Base-by-base conservation (phyloP, 441 rosid species). In the Brassica hybrid region DNA sequence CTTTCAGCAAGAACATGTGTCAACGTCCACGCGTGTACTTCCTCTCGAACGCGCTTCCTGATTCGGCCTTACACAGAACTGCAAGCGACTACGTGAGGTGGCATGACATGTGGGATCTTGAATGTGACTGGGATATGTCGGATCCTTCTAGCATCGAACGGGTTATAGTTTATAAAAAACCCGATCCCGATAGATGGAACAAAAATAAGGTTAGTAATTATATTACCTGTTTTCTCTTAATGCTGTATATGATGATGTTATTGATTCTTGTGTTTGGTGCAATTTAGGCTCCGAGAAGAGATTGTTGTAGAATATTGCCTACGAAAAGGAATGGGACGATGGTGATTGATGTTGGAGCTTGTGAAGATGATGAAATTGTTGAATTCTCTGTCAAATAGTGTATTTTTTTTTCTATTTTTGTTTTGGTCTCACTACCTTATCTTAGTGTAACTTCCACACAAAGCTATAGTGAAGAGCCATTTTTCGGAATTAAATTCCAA, bases 151-250 rank as follows among this genome's bases (percentile, higher is more conserved):
- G 14, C 7, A 58, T 90, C 13, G 54, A 76, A 4, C 83, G 56
- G 3, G 80, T 91, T 1, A 75, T 78, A 34, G 93, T 93, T 70
- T 83, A 73, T 36, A 93, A 90, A 76, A 90, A 6, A 56, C 85
- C 83, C 1, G 89, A 88, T 13, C 91, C 93, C 0, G 17, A 69
- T 65, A 64, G 91, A 17, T 93, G 98, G 97, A 86, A 85, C 19
- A 88, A 79, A 77, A 14, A 88, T 16, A 89, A 81, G 88, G 82
- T 79, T 13, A 18, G 63, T 65, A 10, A 17, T 2, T 36, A 14
- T 27, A 14, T 25, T 6, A 17, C 7, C 6, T 50, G 0, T 9
- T 17, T 5, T 9, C 36, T 32, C 2, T 30, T 36, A 5, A 16
- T 61, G 0, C 1, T 72, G 0, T 8, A 10, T 12, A 13, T 19